These are phyloP conservation scores for Dendrocalamus sinicus DNA, from an alignment of 176 grass and related monocot species.

Conservation along the genomic window DNA sequence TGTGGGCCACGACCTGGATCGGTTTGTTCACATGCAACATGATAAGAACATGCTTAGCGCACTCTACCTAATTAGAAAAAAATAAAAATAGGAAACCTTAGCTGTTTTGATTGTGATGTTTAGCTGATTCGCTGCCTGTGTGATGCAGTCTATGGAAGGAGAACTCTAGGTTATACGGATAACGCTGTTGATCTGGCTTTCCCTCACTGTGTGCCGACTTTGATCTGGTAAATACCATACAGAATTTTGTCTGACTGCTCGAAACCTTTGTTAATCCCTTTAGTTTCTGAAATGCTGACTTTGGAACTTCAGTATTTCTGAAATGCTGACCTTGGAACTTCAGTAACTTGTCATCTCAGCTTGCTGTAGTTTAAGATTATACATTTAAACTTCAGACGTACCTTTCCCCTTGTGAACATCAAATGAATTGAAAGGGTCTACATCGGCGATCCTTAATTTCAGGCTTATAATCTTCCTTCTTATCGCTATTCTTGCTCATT, in stretches of 20 bases:
- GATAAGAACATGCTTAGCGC: conserved; percentile 32
- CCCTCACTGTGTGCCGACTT: neutral
- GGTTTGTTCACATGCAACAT: conserved; percentile 29
- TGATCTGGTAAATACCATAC: neutral
- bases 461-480: conserved; percentile 9
- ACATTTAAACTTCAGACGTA: neutral
- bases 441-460: conserved; percentile 29
- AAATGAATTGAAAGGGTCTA: neutral
- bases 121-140: too few relatives aligned
- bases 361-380: conserved; percentile 1
- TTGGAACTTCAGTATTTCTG: neutral
- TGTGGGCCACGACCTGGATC: too few relatives aligned
- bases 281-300: neutral
- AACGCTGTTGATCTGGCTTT: too few relatives aligned
- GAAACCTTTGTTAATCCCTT: neutral
- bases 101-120: conserved; percentile 3
- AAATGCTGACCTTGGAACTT: neutral
- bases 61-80: conserved; percentile 4
- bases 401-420: conserved; percentile 35
- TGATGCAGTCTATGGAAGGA: too few relatives aligned
- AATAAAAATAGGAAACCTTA: neutral
- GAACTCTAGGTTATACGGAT: too few relatives aligned
- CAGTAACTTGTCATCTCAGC: neutral
- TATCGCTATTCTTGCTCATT: conserved; percentile 30
- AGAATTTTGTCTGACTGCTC: neutral